Conservation (phyloP, 371 early-diverging fungal species). For the Ordospora pajunii region DNA sequence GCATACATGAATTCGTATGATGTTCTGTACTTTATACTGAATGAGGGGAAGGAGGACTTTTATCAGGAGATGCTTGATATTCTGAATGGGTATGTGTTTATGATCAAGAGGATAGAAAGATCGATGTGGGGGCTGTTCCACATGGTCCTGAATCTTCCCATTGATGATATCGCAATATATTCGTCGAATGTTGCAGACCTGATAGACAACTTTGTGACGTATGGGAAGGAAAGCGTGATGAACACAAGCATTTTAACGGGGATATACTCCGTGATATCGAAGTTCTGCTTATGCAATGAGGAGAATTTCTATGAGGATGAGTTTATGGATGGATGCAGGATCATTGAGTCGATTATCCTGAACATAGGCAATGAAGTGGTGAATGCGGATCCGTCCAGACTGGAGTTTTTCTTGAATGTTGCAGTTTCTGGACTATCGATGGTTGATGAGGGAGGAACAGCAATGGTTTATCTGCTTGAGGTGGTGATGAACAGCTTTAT, state of each 20-base stretch:
- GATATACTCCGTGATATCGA: constrained; percentile 13
- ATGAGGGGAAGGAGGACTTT: constrained; percentile 48
- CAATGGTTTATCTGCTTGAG: constrained; percentile 41
- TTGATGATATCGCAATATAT: constrained; percentile 46
- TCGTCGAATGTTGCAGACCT: constrained; percentile 47
- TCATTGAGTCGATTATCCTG: constrained; percentile 58
- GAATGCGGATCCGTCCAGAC: constrained; percentile 2
- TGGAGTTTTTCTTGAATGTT: constrained; percentile 39
- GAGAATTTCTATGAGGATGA: constrained; percentile 59
- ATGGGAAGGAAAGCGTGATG: constrained; percentile 48
- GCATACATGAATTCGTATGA: constrained; percentile 36
- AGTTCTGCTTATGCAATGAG: constrained; percentile 2
- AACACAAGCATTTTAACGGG: constrained; percentile 23
- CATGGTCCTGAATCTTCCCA: constrained; percentile 35
- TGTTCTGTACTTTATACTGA: constrained; percentile 42
- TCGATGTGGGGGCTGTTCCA: constrained; percentile 49
- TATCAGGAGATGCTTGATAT: constrained; percentile 55
- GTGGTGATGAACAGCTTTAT: constrained; percentile 57
- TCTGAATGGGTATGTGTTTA: constrained; percentile 47
- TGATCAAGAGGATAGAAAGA: constrained; percentile 48
- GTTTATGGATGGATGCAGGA: constrained; percentile 55
- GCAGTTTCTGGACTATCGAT: constrained; percentile 16
- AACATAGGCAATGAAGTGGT: constrained; percentile 51
- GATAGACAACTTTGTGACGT: constrained; percentile 59
- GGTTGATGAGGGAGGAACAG: constrained; percentile 27